Base-by-base conservation (phyloP, 2,329 filamentous ascomycete genomes). In the Blastomyces parvus region DNA sequence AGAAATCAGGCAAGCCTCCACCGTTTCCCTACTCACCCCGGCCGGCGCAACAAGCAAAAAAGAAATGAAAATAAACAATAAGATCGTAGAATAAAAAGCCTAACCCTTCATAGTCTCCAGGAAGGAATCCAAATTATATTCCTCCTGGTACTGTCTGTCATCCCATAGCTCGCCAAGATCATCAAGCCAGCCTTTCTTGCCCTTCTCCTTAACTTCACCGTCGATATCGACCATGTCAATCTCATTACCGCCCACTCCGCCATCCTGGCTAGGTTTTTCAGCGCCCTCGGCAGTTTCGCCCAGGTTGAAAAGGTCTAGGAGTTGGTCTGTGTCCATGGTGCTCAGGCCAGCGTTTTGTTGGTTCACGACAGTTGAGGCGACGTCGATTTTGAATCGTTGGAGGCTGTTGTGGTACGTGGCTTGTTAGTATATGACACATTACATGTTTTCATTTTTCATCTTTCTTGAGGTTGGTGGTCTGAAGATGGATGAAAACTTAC, bases 311-410 rank as follows among this genome's bases (percentile, higher is more conserved):
- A 99, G 84, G 72, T 99, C 94, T 2, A 99, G 84, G 65, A 99
- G 96, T 76, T 99, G 92, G 72, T 97, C 94, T 48, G 95, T 99
- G 76, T 97, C 93, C 94, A 99, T 99, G 17, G 91, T 95, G 61
- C 84, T 88, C 1, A 99, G 79, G 0, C 94, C 94, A 1, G 94
- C 93, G 70, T 99, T 99, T 78, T 99, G 94, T 77, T 99, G 94
- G 75, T 99, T 99, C 68, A 99, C 95, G 6, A 99, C 94, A 0
- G 95, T 99, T 60, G 89, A 95, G 52, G 94, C 95, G 25, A 99
- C 92, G 75, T 99, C 94, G 71, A 99, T 96, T 82, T 99, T 99
- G 87, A 99, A 99, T 60, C 94, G 88, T 85, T 99, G 94, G 63
- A 99, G 86, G 73, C 89, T 96, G 69, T 59, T 64, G 36, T 22